Evolutionary conservation across 208 protist genomes (phyloP), one percentile per base, ranked within the genome.

Genomic region (Blastocrithidia nonstop): DNA sequence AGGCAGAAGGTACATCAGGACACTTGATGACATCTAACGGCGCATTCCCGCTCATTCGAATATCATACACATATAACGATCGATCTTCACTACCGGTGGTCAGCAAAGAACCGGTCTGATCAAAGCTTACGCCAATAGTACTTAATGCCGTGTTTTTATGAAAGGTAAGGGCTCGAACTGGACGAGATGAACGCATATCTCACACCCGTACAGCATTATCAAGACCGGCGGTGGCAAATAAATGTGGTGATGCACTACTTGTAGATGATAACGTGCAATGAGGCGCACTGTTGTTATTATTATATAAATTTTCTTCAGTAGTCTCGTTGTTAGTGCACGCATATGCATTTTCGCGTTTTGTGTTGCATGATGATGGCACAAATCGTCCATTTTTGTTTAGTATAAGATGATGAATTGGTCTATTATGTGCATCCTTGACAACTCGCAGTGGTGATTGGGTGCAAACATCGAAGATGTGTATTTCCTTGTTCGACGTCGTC

Each of bases 51-150:
- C 66, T 51, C 2, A 57, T 45, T 1, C 62, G 49, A n/a, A 80
- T 39, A 46, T 88, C 77, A 53, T 92, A 92, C 6, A 88, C 4
- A 41, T 67, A 78, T 15, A 87, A 66, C 0, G 28, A 20, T 5
- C 64, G 61, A 36, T 74, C 73, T 46, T 92, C 78, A 41, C 83
- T 88, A 2, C 72, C 83, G 25, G 87, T 73, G 0, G 76, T 79
- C 4, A 92, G 37, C 27, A 64, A 40, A 1, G 47, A 43, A 8
- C 66, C 79, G 11, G 54, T 67, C 0, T 78, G 83, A 1, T 64
- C 59, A 7, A 87, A 31, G n/a, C 68, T 63, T 16, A 87, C 40
- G 5, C 71, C 83, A 1, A 88, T 47, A 0, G 69, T 62, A 2
- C 57, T 9, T 1, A 80, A 42, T 7, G 72, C 75, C 23, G 29